Base-by-base conservation (phyloP, 805 yeast genomes). In the Zygotorulaspora danielsina region DNA sequence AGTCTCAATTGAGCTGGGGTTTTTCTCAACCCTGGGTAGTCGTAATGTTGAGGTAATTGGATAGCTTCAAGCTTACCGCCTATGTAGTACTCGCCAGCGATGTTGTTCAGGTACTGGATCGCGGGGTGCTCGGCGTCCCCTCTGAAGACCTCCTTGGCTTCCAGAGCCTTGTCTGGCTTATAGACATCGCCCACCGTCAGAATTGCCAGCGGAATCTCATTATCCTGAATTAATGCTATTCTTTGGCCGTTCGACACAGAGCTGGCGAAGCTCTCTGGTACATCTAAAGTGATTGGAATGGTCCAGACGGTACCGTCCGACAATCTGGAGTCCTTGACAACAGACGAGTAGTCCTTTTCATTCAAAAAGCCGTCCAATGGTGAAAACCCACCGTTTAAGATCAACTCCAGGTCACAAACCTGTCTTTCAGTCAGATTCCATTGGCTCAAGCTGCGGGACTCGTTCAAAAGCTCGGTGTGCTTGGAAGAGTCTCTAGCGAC, bases 41-140 rank as follows among this genome's bases (percentile, higher is more conserved):
- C 97, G 65, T 86, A 88, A 66, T 89, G 97, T 46, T 74, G 77
- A 45, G 96, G 95, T 48, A 84, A 74, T 57, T 73, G 76, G 53
- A 89, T 76, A 19, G 96, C 96, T 60, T 88, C 85, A 38, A 89
- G 54, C 30, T 78, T 72, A 52, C 97, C 97, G 59, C 97, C 97
- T 37, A 89, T 69, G 66, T 89, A 88, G 56, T 72, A 76, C 19
- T 85, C 95, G 55, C 90, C 89, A 24, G 89, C 89, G 36, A 73
- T 70, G 46, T 84, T 79, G 56, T 65, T 59, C 52, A 89, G 71
- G 66, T 84, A 89, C 54, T 71, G 72, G 55, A 84, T 72, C 9
- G 97, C 97, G 15, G 97, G 97, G 66, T 89, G 97, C 64, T 90
- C 97, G 32, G 94, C 89, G 63, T 90, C 97, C 46, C 97, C 97